Base-by-base conservation (phyloP, 148 eudicot species). In the Cornus suecica region DNA sequence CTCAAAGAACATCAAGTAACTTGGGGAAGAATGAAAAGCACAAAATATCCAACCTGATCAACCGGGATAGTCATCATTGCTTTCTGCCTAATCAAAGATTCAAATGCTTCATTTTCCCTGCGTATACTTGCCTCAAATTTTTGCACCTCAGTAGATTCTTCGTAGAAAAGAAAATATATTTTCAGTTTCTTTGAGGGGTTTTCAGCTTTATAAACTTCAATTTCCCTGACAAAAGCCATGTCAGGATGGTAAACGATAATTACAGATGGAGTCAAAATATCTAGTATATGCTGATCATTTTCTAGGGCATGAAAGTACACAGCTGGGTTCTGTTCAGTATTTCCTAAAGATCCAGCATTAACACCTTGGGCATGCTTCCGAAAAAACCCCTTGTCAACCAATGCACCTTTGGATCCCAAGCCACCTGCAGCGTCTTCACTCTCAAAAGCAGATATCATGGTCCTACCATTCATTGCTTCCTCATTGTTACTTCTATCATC, bases 61-160 rank as follows among this genome's bases (percentile, higher is more conserved):
- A 91, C 97, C 29, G 98, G 97, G 77, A 96, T 87, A 93, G 85
- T 91, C 99, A 96, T 96, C 87, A 93, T 66, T 37, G 99, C 93
- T 77, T 96, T 93, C 89, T 93, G 99, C 80, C 99, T 84, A 45
- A 96, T 96, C 86, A 96, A 84, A 67, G 99, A 93, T 80, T 96
- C 98, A 78, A 96, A 93, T 30, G 99, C 99, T 78, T 87, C 91
- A 81, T 95, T 93, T 81, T 95, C 99, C 82, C 99, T 86, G 29
- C 93, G 93, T 77, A 93, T 83, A 75, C 98, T 87, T 22, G 99
- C 97, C 85, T 95, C 99, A 78, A 88, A 95, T 79, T 93, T 95
- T 81, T 90, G 91, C 70, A 90, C 99, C 84, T 95, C 99, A 4
- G 94, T 91, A 32, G 99, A 95, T 76, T 93, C 97, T 80, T 95